Percentiles rank a stretch among this genome's conserved stretches.
Evolutionary conservation across 495 filamentous ascomycete species (phyloP).

Genomic region (Halenospora varia): DNA sequence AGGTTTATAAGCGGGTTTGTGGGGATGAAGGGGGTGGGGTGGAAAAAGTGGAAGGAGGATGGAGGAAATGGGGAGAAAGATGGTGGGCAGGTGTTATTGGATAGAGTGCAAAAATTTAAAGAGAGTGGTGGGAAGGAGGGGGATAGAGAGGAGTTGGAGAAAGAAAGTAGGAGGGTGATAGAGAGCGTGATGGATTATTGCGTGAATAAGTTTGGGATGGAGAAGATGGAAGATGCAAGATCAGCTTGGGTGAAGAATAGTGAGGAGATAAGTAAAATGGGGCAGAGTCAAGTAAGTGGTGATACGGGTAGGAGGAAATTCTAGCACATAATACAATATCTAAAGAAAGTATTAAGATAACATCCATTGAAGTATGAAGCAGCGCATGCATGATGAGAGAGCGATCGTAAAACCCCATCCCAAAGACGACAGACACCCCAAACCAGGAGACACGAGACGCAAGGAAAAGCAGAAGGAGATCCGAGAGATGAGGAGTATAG

Average conservation of each 20-base stretch:
- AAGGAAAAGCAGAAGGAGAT: background rate
- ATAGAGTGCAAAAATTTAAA: background rate
- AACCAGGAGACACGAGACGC: background rate
- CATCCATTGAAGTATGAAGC: background rate
- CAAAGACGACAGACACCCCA: background rate
- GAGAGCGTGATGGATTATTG: slow-evolving; percentile 32
- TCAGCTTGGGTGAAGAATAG: slow-evolving; percentile 29
- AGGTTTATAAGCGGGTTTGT: slow-evolving; percentile 26
- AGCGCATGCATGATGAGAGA: too few species aligned
- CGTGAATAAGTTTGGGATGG: slow-evolving; percentile 32
- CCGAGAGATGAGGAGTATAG: background rate
- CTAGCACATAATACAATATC: slow-evolving; percentile 4
- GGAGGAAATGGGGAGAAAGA: slow-evolving; percentile 19
- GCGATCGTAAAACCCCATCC: background rate
- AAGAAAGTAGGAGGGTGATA: slow-evolving; percentile 30
- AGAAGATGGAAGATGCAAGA: slow-evolving; percentile 30
- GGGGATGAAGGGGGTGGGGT: slow-evolving; percentile 5
- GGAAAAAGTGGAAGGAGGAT: slow-evolving; percentile 10
- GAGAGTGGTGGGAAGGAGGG: slow-evolving; percentile 3
- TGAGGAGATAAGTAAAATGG: background rate
- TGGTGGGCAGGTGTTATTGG: background rate
- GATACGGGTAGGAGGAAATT: background rate
- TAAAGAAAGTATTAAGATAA: background rate
- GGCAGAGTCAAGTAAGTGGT: slow-evolving; percentile 1
- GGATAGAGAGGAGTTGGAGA: background rate